A percentile compares a stretch with the other conserved stretches of the same genome.
These are phyloP conservation scores for Hymenoscyphus linearis DNA, from an alignment of 2,329 filamentous ascomycete genomes.

Conservation along the genomic window DNA sequence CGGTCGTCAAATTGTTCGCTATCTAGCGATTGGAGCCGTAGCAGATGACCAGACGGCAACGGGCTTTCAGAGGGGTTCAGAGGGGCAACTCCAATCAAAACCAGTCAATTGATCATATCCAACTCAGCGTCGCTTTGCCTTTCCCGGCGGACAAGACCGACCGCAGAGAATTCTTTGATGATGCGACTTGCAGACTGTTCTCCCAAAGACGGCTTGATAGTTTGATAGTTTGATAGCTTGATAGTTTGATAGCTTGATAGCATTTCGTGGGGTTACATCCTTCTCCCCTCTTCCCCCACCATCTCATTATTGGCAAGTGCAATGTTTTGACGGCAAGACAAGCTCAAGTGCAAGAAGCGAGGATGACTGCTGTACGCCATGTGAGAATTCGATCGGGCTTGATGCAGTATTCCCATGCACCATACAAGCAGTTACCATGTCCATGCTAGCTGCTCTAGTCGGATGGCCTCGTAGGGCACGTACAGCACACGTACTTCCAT, in stretches of 20 bases:
- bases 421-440: neutral
- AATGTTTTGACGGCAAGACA: neutral
- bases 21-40: neutral
- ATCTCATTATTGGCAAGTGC: neutral
- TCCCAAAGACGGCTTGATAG: neutral
- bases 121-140: neutral
- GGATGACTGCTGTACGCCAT: neutral
- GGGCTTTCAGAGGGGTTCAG: neutral
- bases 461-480: neutral
- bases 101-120: neutral
- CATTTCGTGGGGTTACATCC: neutral
- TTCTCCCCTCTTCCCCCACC: neutral
- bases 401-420: slow-evolving; percentile 2
- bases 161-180: neutral
- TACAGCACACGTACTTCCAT: neutral
- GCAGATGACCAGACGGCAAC: slow-evolving; percentile 4
- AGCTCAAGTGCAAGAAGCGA: neutral
- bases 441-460: neutral
- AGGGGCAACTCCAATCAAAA: slow-evolving; percentile 1
- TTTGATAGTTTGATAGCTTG: neutral
- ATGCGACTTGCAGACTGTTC: neutral
- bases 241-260: neutral
- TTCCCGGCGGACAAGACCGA: neutral
- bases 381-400: slow-evolving; percentile 3
- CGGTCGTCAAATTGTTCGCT: neutral